A percentile compares a stretch with the other conserved stretches of the same genome.
Evolutionary conservation across 177 flowering plant species (phyloP).

Genomic region (Vitis hybrid): DNA sequence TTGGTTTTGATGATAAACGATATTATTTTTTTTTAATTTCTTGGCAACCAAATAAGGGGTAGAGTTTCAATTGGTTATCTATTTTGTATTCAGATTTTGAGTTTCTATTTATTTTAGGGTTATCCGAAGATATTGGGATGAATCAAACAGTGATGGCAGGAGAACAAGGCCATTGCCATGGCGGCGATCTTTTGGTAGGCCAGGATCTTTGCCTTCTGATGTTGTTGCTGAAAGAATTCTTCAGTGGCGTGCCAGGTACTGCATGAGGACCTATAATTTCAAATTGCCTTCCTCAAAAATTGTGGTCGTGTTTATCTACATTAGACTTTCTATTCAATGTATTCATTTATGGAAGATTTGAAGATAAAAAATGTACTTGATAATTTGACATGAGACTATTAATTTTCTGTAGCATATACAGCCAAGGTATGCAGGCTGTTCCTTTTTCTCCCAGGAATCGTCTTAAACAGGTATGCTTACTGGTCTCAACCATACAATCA

Average conservation of each 20-base stretch:
- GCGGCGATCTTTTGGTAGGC: constrained; percentile 57
- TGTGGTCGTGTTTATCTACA: too few species aligned
- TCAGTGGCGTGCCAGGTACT: constrained; percentile 78
- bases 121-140: constrained; percentile 32
- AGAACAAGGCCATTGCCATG: constrained; percentile 55
- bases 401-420: constrained; percentile 50
- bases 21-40: not conserved
- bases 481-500: not conserved
- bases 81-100: not conserved
- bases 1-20: too few species aligned
- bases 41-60: not conserved
- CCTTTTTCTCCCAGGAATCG: constrained; percentile 31
- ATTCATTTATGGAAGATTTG: not conserved
- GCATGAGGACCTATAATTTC: not conserved
- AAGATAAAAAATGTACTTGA: not conserved
- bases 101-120: constrained; percentile 20
- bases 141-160: constrained; percentile 1
- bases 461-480: constrained; percentile 35
- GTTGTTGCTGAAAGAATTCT: constrained; percentile 46
- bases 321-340: too few species aligned
- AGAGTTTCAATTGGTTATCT: not conserved
- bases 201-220: constrained; percentile 33
- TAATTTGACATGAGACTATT: not conserved
- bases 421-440: constrained; percentile 45
- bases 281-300: too few species aligned